Evolutionary conservation across 164 flowering plant genomes (phyloP), one percentile per base, ranked within the genome.

Genomic region (Magnolia kwangsiensis): DNA sequence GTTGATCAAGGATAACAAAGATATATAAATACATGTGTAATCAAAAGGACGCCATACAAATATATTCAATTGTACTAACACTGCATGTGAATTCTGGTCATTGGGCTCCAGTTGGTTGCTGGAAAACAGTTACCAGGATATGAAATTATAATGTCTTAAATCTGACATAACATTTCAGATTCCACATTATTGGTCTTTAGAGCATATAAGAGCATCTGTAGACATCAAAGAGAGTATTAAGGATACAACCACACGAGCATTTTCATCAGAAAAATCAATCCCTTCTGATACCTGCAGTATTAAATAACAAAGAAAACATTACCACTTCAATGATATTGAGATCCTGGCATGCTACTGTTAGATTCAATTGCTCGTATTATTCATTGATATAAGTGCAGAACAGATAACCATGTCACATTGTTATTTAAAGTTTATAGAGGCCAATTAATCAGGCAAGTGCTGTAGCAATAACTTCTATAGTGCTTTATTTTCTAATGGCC

Each of bases 231-330:
- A n/a, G 27, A 29, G 45, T 8, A 13, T 37, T 73, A 89, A 96
- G 98, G 97, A 96, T 96, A 96, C 99, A 83, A 96, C 98, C 63
- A 80, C 95, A 72, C 99, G 86, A 72, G 99, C 99, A 89, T 91
- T 87, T 51, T 91, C 96, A 85, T 94, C 99, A 66, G 97, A 87
- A 82, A 96, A 96, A 80, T 96, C 97, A 63, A 96, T 90, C 75
- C 99, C 99, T 85, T 94, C 99, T 58, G 99, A 94, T 73, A 92
- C 97, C 99, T 96, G 91, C 83, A 85, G 78, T 74, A 55, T 69
- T 23, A 51, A 74, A 78, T 63, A 65, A 50, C 18, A 76, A 37
- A 64, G 45, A 31, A 58, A 61, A 64, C 37, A 68, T 21, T 29
- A 29, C 72, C 21, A 70, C 51, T 70, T 70, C 61, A 55, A 55